Base-by-base conservation (phyloP, 2,329 filamentous ascomycete genomes). In the Clarireedia sp. region DNA sequence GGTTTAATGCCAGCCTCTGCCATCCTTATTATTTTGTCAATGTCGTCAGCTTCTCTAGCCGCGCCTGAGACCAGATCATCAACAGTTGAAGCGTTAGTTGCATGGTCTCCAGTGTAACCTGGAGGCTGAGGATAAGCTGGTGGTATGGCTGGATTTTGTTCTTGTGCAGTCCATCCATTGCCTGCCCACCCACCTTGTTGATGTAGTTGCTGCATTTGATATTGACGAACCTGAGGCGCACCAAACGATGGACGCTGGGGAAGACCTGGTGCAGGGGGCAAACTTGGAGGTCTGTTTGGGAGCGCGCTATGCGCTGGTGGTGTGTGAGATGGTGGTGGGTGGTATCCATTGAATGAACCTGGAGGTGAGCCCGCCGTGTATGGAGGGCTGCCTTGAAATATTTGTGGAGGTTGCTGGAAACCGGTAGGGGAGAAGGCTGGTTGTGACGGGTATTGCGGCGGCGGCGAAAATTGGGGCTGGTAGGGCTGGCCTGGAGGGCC, bases 11-110 rank as follows among this genome's bases (percentile, higher is more conserved):
- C 79, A 6, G 80, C 79, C 68, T 85, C 81, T 2, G 81, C 82
- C 75, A 81, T 80, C 50, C 82, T 78, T 62, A 85, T 85, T 61
- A 85, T 69, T 65, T 82, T 75, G 66, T 86, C 82, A 64, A 86
- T 85, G 59, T 85, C 82, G 65, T 85, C 82, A 53, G 77, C 77
- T 38, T 72, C 72, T 56, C 73, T 67, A 6, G 70, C 69, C 26
- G 72, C 74, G 48, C 73, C 72, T 47, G 76, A 69, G 51, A 75
- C 71, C 45, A 77, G 70, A 61, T 79, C 75, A 63, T 79, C 75
- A 54, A 75, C 72, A 12, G 74, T 72, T 46, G 75, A 73, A 36
- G 73, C 70, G 59, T 67, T 72, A 68, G 67, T 63, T 59, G 67
- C 55, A 61, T 66, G 65, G 58, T 63, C 63, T 50, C 64, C 66